Conservation (phyloP, 2,329 filamentous ascomycete genomes). For the Ascochyta rabiei region DNA sequence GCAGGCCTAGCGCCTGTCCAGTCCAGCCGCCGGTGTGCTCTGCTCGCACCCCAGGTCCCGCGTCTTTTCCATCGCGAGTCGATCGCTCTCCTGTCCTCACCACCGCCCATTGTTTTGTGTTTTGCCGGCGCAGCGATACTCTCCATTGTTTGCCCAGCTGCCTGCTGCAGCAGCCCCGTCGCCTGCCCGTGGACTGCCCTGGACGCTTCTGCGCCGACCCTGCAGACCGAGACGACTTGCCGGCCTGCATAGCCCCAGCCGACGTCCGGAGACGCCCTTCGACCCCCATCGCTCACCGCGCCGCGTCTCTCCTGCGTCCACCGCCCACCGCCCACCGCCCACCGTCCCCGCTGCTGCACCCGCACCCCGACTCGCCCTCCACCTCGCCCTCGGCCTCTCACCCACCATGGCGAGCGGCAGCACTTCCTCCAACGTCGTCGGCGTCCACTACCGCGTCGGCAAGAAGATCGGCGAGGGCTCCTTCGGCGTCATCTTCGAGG, state of each 20-base stretch:
- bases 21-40: constrained; percentile 25
- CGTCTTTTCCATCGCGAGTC: constrained; percentile 34
- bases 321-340: constrained; percentile 17
- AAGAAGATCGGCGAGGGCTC: constrained; percentile 99
- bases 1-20: constrained; percentile 20
- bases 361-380: constrained; percentile 1
- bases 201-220: constrained; percentile 11
- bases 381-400: constrained; percentile 8
- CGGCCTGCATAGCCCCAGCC: constrained; percentile 36
- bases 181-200: constrained; percentile 16
- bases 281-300: constrained; percentile 18
- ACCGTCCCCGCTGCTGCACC: constrained; percentile 16
- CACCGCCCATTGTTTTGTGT: constrained; percentile 34
- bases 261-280: constrained; percentile 29
- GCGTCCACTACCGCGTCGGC: constrained; percentile 96
- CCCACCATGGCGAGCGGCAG: constrained; percentile 80
- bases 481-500: constrained; percentile 98
- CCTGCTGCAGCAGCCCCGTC: constrained; percentile 26
- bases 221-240: constrained; percentile 24
- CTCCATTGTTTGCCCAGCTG: constrained; percentile 25
- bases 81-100: constrained; percentile 30
- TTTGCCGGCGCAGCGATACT: constrained; percentile 23
- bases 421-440: constrained; percentile 94
- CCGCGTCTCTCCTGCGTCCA: constrained; percentile 18
- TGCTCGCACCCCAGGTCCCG: constrained; percentile 19